Conservation (phyloP, 2,329 filamentous ascomycete species). For the Penicillium brasilianum region DNA sequence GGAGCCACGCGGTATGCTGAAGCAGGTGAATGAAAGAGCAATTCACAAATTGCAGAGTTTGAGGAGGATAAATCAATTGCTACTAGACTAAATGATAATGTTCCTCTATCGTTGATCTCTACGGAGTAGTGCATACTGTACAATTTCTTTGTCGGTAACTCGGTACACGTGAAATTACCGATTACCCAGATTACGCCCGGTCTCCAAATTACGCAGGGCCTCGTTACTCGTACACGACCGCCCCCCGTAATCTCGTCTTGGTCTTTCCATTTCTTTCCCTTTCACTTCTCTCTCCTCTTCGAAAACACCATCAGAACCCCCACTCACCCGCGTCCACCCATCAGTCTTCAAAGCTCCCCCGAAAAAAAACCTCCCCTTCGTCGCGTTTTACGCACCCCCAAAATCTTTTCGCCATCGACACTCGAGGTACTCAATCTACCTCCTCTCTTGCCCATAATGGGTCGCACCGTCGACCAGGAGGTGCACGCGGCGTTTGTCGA, state of each 20-base stretch:
- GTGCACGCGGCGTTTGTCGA: slow-evolving; percentile 60
- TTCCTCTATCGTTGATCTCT: background rate
- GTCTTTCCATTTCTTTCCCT: slow-evolving; percentile 31
- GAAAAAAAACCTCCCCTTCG: slow-evolving; percentile 18
- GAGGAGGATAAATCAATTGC: background rate
- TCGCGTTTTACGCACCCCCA: slow-evolving; percentile 26
- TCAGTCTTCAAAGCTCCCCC: slow-evolving; percentile 3
- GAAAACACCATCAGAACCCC: slow-evolving; percentile 16
- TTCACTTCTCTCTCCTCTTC: slow-evolving; percentile 21
- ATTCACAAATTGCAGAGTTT: background rate
- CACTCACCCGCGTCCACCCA: slow-evolving; percentile 14
- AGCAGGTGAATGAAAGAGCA: background rate
- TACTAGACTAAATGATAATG: background rate
- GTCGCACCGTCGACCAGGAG: slow-evolving; percentile 58
- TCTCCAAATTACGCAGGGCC: slow-evolving; percentile 30
- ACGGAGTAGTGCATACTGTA: background rate
- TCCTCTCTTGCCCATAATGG: slow-evolving; percentile 46
- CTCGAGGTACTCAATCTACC: slow-evolving; percentile 22
- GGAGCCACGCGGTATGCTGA: background rate
- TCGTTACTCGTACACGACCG: slow-evolving; percentile 19
- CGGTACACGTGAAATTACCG: slow-evolving; percentile 8
- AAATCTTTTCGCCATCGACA: background rate
- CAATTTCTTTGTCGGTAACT: background rate
- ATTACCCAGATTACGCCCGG: slow-evolving; percentile 18
- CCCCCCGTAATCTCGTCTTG: slow-evolving; percentile 30